A percentile compares a stretch with the other conserved stretches of the same genome.
Conservation (phyloP, 257 asterid genomes). For the Gentiana dahurica region DNA sequence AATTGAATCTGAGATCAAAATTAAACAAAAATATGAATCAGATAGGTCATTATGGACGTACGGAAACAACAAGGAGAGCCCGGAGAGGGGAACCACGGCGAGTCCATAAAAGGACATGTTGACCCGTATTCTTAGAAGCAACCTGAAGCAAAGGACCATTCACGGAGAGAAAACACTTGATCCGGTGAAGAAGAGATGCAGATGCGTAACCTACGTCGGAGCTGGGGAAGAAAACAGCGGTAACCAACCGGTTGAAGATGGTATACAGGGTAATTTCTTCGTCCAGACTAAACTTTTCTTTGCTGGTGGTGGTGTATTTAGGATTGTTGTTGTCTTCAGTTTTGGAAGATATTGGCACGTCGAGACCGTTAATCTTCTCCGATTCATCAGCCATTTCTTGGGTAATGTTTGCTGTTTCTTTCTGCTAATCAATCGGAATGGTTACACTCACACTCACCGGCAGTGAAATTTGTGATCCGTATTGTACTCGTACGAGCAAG, state of each 20-base stretch:
- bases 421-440: too few relatives aligned
- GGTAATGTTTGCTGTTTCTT: background rate
- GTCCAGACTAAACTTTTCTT: background rate
- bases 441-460: too few relatives aligned
- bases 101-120: slow-evolving; percentile 46
- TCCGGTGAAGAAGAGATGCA: slow-evolving; percentile 33
- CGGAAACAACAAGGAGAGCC: slow-evolving; percentile 61
- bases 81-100: slow-evolving; percentile 66
- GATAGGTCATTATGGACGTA: slow-evolving; percentile 18
- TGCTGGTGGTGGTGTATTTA: too few relatives aligned
- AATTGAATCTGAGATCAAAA: background rate
- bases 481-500: too few relatives aligned
- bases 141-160: slow-evolving; percentile 55
- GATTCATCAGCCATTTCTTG: slow-evolving; percentile 6
- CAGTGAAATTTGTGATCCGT: too few relatives aligned
- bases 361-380: slow-evolving; percentile 20
- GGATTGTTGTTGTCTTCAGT: slow-evolving; percentile 5
- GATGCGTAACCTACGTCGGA: slow-evolving; percentile 14
- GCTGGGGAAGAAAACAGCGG: slow-evolving; percentile 41
- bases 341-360: slow-evolving; percentile 10
- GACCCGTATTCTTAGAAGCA: slow-evolving; percentile 52
- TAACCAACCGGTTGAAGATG: slow-evolving; percentile 38
- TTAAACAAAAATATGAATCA: background rate
- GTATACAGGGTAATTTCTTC: slow-evolving; percentile 35
- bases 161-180: slow-evolving; percentile 33